Conservation (phyloP, 108 stramenopile species). For the Fragilariopsis cylindrus region DNA sequence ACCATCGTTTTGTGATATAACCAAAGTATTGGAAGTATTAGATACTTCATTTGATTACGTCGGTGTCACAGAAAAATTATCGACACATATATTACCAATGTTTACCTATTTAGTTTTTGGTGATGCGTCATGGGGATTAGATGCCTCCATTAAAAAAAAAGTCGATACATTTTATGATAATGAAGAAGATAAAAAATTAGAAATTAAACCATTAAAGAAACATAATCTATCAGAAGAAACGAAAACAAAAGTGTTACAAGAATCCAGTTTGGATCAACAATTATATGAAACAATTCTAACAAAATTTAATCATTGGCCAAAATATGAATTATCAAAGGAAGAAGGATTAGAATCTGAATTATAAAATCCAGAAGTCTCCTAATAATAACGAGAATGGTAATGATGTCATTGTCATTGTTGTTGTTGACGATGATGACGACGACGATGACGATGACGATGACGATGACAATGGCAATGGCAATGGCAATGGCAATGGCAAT, state of each 20-base stretch:
- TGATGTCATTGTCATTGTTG: neutral
- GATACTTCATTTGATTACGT: neutral
- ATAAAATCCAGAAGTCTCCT: neutral
- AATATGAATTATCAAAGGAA: neutral
- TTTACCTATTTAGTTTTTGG: constrained; percentile 11
- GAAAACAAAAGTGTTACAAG: neutral
- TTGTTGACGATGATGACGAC: neutral
- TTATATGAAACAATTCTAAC: constrained; percentile 2
- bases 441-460: no score
- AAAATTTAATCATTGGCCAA: constrained; percentile 3
- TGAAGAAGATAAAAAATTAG: neutral
- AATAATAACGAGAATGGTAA: neutral
- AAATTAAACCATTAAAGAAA: constrained; percentile 3
- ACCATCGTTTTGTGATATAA: neutral
- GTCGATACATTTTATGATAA: neutral
- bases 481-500: neutral
- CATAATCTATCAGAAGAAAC: neutral
- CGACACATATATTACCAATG: constrained; percentile 4
- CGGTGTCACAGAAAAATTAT: neutral
- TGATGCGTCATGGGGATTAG: neutral
- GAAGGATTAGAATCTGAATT: neutral
- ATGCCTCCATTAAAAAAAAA: neutral
- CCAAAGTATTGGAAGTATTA: neutral
- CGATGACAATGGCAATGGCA: neutral
- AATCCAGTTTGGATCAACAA: constrained; percentile 2